Base-by-base conservation (phyloP, 257 asterid species). In the Striga asiatica region DNA sequence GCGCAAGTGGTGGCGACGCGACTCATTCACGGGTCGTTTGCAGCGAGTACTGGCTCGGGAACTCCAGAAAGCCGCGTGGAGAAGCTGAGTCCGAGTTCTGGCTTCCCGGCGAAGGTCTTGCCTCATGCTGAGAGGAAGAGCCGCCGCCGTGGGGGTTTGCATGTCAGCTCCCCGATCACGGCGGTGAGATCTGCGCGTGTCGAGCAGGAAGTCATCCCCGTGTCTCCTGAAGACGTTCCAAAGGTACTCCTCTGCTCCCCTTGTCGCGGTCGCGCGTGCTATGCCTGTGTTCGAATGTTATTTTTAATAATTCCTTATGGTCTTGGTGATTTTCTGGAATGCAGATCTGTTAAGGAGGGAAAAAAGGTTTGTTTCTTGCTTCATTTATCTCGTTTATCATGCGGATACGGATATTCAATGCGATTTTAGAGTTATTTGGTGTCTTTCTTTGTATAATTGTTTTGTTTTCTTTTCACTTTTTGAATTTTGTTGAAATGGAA, bases 1-100 rank as follows among this genome's bases (percentile, higher is more conserved):
- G 81, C 95, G 22, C 94, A 82, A 58, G 85, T 79, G 49, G 88
- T 76, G 68, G 92, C 94, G 34, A 72, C 88, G 65, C 78, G 88
- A 35, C 64, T 82, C 75, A 79, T 78, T 74, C 76, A 79, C 35
- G 71, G 76, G 28, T 66, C 94, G 6, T 73, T 81, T 47, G 74
- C 65, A 51, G 54, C 73, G 20, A 73, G 43, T 66, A 72, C 67
- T 45, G 67, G 49, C 72, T 65, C 81, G 37, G 94, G 83, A 80
- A 65, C 76, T 34, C 63, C 58, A 8, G 76, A 69, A 62, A 63
- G 64, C 53, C 81, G 67, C 57, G 60, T 67, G 18, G 85, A 86
- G 63, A 81, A 80, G 75, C 77, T 83, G 58, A 76, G 64, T 50
- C 85, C 81, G 38, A 52, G 18, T 54, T 65, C 56, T 8, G 77